Evolutionary conservation across 1,284 basidiomycete genomes (phyloP), one percentile per base, ranked within the genome.

Genomic region (Termitomyces sp.): DNA sequence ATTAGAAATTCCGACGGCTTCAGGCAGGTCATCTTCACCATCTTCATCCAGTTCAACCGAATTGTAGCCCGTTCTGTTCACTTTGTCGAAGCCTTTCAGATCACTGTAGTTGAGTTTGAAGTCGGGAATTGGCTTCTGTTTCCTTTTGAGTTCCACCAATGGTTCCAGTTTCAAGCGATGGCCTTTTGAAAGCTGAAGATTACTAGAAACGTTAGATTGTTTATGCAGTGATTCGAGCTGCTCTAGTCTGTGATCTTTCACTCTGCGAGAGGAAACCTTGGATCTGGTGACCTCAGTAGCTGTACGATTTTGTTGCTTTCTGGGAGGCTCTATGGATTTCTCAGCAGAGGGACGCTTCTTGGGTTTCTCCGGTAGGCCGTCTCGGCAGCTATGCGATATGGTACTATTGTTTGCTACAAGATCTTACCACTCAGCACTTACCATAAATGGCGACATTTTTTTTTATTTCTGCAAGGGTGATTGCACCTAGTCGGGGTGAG

Each of bases 391-490:
- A 59, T 12, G 58, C 13, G 26, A 24, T 7, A 21, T 28, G 34
- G 53, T 53, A 19, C 50, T 41, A 55, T 36, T 38, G 40, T 57
- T 54, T 53, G 55, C 56, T 52, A 54, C 12, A 28, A 21, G 33
- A 34, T 26, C 8, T 31, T 26, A 34, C 17, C 34, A 12, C n/a
- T 21, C 15, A 31, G 60, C 50, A 57, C 74, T 61, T 62, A 89
- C 90, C 89, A 92, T 33, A 84, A 65, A 71, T 92, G 89, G 26
- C 84, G 78, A 64, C 90, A 92, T 44, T 74, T 76, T 2, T 72
- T 71, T 67, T 91, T 92, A 63, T 90, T 82, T 64, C 86, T 89
- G 74, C 90, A 92, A n/a, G 74, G 56, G 62, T 92, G 90, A 60
- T 88, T 88, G 63, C 90, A 92, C 55, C 88, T 90, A 50, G 12